Percentiles rank a stretch among this genome's conserved stretches.
These are phyloP conservation scores for Trichoderma sp. DNA, from an alignment of 2,329 filamentous ascomycete species.

Conservation along the genomic window DNA sequence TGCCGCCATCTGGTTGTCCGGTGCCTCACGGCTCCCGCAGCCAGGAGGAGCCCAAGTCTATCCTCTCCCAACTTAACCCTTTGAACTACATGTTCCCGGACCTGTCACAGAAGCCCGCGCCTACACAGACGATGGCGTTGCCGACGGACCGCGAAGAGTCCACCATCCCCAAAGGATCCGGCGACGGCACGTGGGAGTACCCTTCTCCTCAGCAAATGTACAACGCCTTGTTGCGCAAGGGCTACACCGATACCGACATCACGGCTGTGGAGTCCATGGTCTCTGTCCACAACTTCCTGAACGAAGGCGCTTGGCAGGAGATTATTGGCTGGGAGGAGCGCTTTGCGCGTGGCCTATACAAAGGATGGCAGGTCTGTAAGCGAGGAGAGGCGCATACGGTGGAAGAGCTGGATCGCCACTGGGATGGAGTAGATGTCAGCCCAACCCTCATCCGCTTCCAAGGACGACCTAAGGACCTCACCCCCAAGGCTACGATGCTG, in stretches of 20 bases:
- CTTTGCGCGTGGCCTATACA: constrained; percentile 69
- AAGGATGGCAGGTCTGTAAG: constrained; percentile 71
- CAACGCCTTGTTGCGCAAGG: constrained; percentile 93
- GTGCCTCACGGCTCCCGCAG: constrained; percentile 41
- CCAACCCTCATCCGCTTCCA: constrained; percentile 84
- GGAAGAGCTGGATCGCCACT: constrained; percentile 46
- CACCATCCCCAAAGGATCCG: constrained; percentile 84
- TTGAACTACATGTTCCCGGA: constrained; percentile 95
- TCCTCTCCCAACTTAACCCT: constrained; percentile 57
- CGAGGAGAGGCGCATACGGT: constrained; percentile 65
- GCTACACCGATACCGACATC: constrained; percentile 88
- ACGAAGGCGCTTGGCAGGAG: constrained; percentile 95
- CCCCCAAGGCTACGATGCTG: constrained; percentile 84
- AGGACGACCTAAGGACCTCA: constrained; percentile 82
- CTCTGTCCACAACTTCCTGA: constrained; percentile 94
- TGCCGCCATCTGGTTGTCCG: constrained; percentile 42
- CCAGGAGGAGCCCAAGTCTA: constrained; percentile 40
- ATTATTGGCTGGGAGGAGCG: constrained; percentile 91
- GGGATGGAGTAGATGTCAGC: constrained; percentile 51
- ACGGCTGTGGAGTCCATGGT: constrained; percentile 97
- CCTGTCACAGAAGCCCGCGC: constrained; percentile 74
- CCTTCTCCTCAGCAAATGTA: constrained; percentile 99
- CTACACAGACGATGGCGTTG: constrained; percentile 68
- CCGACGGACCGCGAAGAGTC: constrained; percentile 79
- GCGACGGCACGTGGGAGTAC: constrained; percentile 85